These are phyloP conservation scores for Diaporthe citri DNA, from an alignment of 2,329 filamentous ascomycete species.

Conservation along the genomic window DNA sequence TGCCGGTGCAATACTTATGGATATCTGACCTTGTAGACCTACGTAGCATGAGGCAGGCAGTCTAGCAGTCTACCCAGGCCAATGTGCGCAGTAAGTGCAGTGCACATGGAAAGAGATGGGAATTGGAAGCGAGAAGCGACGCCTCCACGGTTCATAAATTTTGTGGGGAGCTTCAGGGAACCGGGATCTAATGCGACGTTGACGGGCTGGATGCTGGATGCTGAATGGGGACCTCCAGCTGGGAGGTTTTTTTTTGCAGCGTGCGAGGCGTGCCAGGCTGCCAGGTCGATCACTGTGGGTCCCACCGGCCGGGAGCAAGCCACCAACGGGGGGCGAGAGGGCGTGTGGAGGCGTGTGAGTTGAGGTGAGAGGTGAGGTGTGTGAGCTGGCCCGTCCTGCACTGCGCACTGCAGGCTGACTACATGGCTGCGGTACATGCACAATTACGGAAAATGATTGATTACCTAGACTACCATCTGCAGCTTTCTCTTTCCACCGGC, in stretches of 20 bases:
- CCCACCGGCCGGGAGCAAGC: slow-evolving; percentile 15
- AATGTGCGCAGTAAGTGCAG: neutral
- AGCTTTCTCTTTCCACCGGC: neutral
- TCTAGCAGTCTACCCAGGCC: neutral
- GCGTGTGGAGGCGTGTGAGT: neutral
- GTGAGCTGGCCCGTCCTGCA: slow-evolving; percentile 16
- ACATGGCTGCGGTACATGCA: slow-evolving; percentile 20
- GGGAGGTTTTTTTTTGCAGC: neutral
- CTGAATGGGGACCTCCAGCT: neutral
- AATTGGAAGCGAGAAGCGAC: slow-evolving; percentile 17
- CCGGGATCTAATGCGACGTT: slow-evolving; percentile 20
- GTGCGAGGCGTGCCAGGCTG: neutral
- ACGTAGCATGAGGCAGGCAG: neutral
- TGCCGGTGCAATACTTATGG: slow-evolving; percentile 5
- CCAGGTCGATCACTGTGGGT: slow-evolving; percentile 18
- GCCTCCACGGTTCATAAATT: slow-evolving; percentile 22
- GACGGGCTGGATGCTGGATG: neutral
- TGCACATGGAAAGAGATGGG: slow-evolving; percentile 4
- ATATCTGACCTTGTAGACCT: slow-evolving; percentile 12
- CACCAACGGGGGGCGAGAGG: neutral
- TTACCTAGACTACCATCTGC: slow-evolving; percentile 1
- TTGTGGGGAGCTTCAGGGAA: slow-evolving; percentile 31
- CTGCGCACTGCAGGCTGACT: slow-evolving; percentile 22
- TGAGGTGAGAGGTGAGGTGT: neutral
- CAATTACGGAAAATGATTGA: neutral